Evolutionary conservation across 805 yeast genomes (phyloP), one percentile per base, ranked within the genome.

Genomic region (Ogataea kodamae): DNA sequence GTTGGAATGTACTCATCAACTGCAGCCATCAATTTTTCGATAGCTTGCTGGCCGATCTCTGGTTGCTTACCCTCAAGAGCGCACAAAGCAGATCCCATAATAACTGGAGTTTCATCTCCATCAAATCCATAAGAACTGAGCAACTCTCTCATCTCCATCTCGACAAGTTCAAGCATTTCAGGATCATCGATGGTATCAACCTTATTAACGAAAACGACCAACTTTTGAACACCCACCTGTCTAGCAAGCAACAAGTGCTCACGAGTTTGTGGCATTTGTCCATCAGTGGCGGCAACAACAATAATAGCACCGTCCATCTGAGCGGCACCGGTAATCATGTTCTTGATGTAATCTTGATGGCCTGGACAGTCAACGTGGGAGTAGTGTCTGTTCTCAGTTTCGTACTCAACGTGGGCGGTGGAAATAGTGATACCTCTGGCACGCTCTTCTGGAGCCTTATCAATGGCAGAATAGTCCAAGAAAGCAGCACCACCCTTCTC

Each of bases 211-310:
- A 85, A 92, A 33, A 92, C 98, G 65, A 92, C 97, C 60, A 92
- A 77, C 69, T 88, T 78, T 71, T 90, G 95, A 50, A 92, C 96
- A 77, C 98, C 98, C 62, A 92, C 97, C 74, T 92, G 98, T 75
- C 97, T 87, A 47, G 98, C 98, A 59, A 92, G 80, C 66, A 92
- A 72, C 71, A 92, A 75, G 72, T 92, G 98, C 73, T 92, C 98
- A 74, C 97, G 86, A 52, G 98, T 92, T 74, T 92, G 98, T 61
- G 97, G 97, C 97, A 90, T 92, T 71, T 88, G 96, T 59, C 98
- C 98, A 61, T 92, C 98, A 39, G 96, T 74, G 46, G 98, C 98
- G 58, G 97, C 98, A 65, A 92, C 97, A 44, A 90, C 97, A 70
- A 90, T 90, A 55, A 90, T 89, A 50, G 97, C 97, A 74, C 97